A percentile compares a stretch with the other conserved stretches of the same genome.
phyloP scores from a whole-genome alignment of 345 rosid genomes.

The Eucalyptus pauciflora region DNA sequence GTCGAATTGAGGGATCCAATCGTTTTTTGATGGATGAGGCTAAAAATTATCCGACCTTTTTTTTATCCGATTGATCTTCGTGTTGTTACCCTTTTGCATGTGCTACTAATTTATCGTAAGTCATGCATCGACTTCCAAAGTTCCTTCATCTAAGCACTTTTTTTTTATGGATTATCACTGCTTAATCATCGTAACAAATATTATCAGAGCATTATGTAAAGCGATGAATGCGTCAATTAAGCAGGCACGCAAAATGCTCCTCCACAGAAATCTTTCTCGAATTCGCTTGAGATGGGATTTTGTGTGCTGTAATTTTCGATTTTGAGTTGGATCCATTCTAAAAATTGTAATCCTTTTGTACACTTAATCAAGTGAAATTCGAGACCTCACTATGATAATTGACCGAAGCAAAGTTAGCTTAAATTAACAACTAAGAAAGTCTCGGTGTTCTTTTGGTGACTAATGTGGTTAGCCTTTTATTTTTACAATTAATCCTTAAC shows the following conservation, averaged over 20 bases:
- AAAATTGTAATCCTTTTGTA: neutral
- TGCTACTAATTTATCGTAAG: too few species aligned
- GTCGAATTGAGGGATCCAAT: neutral
- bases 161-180: neutral
- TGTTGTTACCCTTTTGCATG: neutral
- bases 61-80: neutral
- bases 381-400: neutral
- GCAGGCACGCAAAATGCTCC: neutral
- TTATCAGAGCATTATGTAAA: neutral
- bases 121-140: too few species aligned
- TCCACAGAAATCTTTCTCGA: neutral
- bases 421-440: neutral
- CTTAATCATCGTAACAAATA: neutral
- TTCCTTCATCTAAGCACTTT: too few species aligned
- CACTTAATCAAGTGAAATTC: neutral
- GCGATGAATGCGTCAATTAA: neutral
- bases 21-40: neutral
- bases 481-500: neutral
- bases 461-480: neutral
- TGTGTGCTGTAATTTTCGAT: neutral
- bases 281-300: too few species aligned
- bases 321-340: neutral
- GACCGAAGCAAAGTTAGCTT: neutral
- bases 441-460: neutral
- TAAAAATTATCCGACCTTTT: neutral